Evolutionary conservation across 2,329 filamentous ascomycete species (phyloP).

Genomic region (Mollisiaceae sp.): DNA sequence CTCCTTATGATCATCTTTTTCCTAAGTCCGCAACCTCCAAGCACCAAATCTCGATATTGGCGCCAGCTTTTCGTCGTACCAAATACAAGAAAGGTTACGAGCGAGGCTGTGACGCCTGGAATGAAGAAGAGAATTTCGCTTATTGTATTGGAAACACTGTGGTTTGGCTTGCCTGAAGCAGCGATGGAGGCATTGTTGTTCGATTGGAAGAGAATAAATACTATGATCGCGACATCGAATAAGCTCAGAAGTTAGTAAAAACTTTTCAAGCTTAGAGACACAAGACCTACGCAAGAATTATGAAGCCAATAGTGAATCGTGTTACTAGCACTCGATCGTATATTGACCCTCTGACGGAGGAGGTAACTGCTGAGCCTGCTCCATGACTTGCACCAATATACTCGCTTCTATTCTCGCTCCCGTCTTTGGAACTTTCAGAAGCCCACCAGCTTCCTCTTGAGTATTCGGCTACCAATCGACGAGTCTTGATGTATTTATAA

Average conservation of each 20-base stretch:
- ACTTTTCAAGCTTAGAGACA: not conserved
- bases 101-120: constrained; percentile 46
- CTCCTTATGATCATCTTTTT: constrained; percentile 18
- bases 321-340: constrained; percentile 53
- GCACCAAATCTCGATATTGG: constrained; percentile 37
- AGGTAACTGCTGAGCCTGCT: constrained; percentile 17
- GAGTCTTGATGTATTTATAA: constrained; percentile 48
- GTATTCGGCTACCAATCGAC: constrained; percentile 43
- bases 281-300: constrained; percentile 44
- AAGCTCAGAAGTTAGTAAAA: constrained; percentile 32
- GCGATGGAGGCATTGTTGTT: constrained; percentile 41
- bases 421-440: constrained; percentile 28
- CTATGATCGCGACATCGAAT: constrained; percentile 48
- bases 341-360: constrained; percentile 41
- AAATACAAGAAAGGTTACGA: constrained; percentile 48
- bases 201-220: constrained; percentile 45
- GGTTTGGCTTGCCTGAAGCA: constrained; percentile 42
- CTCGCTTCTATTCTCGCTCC: not conserved
- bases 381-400: constrained; percentile 25
- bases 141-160: constrained; percentile 41
- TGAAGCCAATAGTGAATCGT: constrained; percentile 52
- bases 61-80: constrained; percentile 47
- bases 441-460: constrained; percentile 37
- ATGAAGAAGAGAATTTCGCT: constrained; percentile 45
- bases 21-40: constrained; percentile 30